Percentiles rank a stretch among this genome's conserved stretches.
Conservation (phyloP, 1,284 basidiomycete species). For the Tremellales sp. region DNA sequence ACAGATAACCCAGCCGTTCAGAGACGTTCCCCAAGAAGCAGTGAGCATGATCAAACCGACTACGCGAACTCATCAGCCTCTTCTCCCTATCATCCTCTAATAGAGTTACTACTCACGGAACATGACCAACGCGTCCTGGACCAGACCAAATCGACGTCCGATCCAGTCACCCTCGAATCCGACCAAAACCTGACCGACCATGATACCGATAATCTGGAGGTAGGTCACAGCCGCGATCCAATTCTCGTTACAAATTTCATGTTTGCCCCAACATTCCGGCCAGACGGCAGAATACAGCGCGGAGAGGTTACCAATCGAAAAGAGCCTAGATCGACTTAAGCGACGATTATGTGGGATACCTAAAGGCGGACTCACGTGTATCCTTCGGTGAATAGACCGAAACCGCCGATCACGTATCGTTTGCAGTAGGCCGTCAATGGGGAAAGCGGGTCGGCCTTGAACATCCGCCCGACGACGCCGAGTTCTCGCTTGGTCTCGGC, state of each 20-base stretch:
- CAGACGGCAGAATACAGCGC: constrained; percentile 53
- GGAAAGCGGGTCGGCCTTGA: constrained; percentile 52
- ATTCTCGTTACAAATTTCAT: constrained; percentile 49
- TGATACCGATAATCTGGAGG: constrained; percentile 48
- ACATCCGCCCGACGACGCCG: constrained; percentile 49
- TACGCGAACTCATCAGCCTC: constrained; percentile 5
- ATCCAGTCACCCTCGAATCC: constrained; percentile 58
- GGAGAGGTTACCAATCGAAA: constrained; percentile 55
- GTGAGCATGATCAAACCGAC: constrained; percentile 56
- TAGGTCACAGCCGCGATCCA: constrained; percentile 50
- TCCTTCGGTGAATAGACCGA: constrained; percentile 55
- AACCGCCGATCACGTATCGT: constrained; percentile 54
- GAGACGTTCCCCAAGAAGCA: constrained; percentile 53
- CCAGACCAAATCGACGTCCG: constrained; percentile 53
- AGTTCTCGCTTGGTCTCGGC: constrained; percentile 51
- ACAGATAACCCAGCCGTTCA: constrained; percentile 57
- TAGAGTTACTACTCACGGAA: constrained; percentile 19
- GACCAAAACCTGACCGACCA: constrained; percentile 55
- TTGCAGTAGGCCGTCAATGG: constrained; percentile 51
- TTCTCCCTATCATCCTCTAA: neutral
- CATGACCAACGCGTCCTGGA: constrained; percentile 50
- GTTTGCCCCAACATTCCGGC: constrained; percentile 53
- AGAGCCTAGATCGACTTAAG: constrained; percentile 41
- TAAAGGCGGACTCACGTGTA: constrained; percentile 28
- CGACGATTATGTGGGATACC: neutral